Conservation (phyloP, 805 yeast species). For the Candida michaelii region DNA sequence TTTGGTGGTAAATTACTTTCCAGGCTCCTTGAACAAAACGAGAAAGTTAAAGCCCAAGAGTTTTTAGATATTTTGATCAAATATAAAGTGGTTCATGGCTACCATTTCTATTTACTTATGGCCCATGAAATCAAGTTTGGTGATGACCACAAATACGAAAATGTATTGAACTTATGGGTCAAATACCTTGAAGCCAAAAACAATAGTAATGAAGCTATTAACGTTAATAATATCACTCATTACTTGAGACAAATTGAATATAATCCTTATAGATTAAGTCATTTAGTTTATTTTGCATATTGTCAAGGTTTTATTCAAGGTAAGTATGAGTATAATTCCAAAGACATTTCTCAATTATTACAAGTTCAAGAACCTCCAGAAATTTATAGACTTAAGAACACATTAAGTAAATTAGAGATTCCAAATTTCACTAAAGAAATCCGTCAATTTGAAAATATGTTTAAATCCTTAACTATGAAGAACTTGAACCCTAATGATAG, state of each 20-base stretch:
- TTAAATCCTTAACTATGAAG: slow-evolving; percentile 1
- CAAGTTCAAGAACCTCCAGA: slow-evolving; percentile 5
- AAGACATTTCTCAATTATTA: slow-evolving; percentile 25
- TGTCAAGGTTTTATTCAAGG: slow-evolving; percentile 28
- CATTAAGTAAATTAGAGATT: slow-evolving; percentile 7
- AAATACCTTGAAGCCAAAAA: slow-evolving; percentile 25
- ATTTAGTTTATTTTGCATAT: slow-evolving; percentile 36
- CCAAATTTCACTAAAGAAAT: slow-evolving; percentile 6
- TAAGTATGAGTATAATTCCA: slow-evolving; percentile 21
- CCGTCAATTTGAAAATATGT: slow-evolving; percentile 9
- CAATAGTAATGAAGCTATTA: not conserved
- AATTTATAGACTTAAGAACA: slow-evolving; percentile 1
- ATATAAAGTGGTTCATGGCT: slow-evolving; percentile 33
- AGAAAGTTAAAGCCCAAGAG: slow-evolving; percentile 13
- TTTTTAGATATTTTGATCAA: slow-evolving; percentile 29
- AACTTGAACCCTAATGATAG: slow-evolving; percentile 35
- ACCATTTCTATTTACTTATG: slow-evolving; percentile 28
- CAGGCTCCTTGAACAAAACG: slow-evolving; percentile 12
- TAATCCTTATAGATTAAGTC: slow-evolving; percentile 7
- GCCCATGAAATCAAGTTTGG: slow-evolving; percentile 18
- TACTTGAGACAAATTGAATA: slow-evolving; percentile 1
- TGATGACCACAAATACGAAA: slow-evolving; percentile 18
- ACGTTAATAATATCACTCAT: not conserved
- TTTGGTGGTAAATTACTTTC: slow-evolving; percentile 16
- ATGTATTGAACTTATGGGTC: slow-evolving; percentile 35